A percentile compares a stretch with the other conserved stretches of the same genome.
phyloP scores from a whole-genome alignment of 345 rosid species.

The Salix exigua region DNA sequence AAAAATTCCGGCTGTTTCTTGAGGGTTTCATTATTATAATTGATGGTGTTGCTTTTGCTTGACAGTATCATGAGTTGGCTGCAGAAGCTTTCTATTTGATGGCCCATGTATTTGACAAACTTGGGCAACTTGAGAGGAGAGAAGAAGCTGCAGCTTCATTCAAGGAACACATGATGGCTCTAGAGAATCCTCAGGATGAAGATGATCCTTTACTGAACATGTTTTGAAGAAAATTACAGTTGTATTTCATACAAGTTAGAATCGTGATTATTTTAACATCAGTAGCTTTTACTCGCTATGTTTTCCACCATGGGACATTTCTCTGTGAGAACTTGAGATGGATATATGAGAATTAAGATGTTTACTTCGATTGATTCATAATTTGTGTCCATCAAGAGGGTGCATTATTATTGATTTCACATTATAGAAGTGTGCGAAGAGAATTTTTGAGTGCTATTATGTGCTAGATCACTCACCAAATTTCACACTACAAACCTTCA shows the following conservation, averaged over 20 bases:
- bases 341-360: not conserved
- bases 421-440: not conserved
- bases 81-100: conserved; percentile 76
- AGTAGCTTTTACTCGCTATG: not conserved
- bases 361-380: not conserved
- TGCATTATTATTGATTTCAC: not conserved
- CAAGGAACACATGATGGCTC: conserved; percentile 60
- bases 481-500: not conserved
- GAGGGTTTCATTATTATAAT: not conserved
- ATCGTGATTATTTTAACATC: not conserved
- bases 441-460: not conserved
- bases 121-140: conserved; percentile 55
- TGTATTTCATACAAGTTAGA: not conserved
- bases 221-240: not conserved
- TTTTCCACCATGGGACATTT: not conserved
- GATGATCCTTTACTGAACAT: conserved; percentile 28
- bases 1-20: not conserved
- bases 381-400: not conserved
- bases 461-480: not conserved
- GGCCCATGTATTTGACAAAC: conserved; percentile 61
- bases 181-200: conserved; percentile 56
- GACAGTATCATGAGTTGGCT: conserved; percentile 84
- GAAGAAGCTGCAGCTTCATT: conserved; percentile 79
- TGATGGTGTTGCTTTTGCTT: conserved; percentile 3
- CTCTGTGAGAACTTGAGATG: not conserved